Base-by-base conservation (phyloP, 73 alveolate species). In the Diophrys sp. region DNA sequence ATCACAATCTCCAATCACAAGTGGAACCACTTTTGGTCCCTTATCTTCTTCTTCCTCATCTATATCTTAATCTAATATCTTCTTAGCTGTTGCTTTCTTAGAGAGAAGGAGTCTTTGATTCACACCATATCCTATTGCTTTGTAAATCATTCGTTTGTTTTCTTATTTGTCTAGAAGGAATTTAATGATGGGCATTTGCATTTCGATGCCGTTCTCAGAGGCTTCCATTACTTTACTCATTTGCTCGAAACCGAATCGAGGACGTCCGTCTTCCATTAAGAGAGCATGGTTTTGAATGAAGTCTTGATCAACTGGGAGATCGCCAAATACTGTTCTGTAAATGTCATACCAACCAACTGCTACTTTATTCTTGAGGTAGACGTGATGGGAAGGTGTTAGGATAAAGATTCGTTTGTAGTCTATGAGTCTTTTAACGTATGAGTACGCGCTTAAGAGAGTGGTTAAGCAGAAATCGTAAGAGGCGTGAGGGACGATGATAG, bases 341-440 rank as follows among this genome's bases (percentile, higher is more conserved):
- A 53, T 53, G 8, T 8, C 8, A 53, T 23, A 53, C 24, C 23
- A 14, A 23, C 24, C 8, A 53, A 53, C 24, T 14, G 67, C 67
- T 14, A 8, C 8, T 53, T 53, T 53, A 53, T 53, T 53, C 24
- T 53, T 14, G 24, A 53, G 23, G 23, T 53, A 53, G 8, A 53
- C 67, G 67, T 53, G 67, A 53, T 53, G 67, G 67, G 67, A 53
- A 53, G 67, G 67, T 14, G 24, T 53, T 23, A 53, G 23, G 67
- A 53, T 53, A 53, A 53, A 53, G 23, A 53, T 53, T 23, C 67
- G 8, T 23, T 53, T 53, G 67, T 53, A 53, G 8, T 53, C 67
- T n/a, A n/a, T n/a, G 8, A 53, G 67, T 53, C 24, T 8, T 8
- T 53, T 53, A 8, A 53, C 67, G 23, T 53, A 53, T 8, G 67